Percentiles rank a stretch among this genome's conserved stretches.
Evolutionary conservation across 2,329 filamentous ascomycete species (phyloP).

Genomic region (Alternaria incomplexa): DNA sequence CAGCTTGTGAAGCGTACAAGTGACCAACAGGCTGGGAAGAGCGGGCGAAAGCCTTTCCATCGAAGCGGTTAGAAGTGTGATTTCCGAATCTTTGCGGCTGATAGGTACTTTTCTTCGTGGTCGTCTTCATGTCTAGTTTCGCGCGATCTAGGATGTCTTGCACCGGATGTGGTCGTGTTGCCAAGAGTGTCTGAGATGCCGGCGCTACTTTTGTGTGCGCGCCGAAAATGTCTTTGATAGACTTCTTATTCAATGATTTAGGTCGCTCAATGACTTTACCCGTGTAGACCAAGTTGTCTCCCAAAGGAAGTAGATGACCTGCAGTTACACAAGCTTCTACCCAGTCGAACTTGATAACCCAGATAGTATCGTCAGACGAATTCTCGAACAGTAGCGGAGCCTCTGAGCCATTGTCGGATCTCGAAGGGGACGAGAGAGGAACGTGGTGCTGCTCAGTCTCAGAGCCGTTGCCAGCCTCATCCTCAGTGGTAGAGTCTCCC

Average conservation of each 20-base stretch:
- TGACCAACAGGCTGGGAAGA: slow-evolving; percentile 17
- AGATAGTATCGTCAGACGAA: slow-evolving; percentile 45
- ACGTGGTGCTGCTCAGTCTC: slow-evolving; percentile 17
- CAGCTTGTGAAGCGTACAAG: slow-evolving; percentile 24
- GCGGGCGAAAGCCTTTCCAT: slow-evolving; percentile 39
- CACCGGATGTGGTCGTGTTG: slow-evolving; percentile 24
- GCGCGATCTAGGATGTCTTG: slow-evolving; percentile 60
- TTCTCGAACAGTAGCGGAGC: slow-evolving; percentile 23
- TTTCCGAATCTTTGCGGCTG: slow-evolving; percentile 19
- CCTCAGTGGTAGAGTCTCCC: slow-evolving; percentile 32
- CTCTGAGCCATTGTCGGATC: slow-evolving; percentile 3
- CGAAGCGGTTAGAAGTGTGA: slow-evolving; percentile 40
- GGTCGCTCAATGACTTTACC: slow-evolving; percentile 54
- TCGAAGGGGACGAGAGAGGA: slow-evolving; percentile 10
- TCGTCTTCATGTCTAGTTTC: slow-evolving; percentile 53
- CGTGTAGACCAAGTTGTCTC: slow-evolving; percentile 59
- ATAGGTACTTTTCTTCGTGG: slow-evolving; percentile 17
- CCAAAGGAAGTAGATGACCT: slow-evolving; percentile 53
- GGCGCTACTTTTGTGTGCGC: slow-evolving; percentile 5
- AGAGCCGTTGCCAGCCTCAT: slow-evolving; percentile 18
- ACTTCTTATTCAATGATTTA: slow-evolving; percentile 26
- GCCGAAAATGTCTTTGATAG: slow-evolving; percentile 24
- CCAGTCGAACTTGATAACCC: slow-evolving; percentile 63
- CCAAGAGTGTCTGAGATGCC: slow-evolving; percentile 26
- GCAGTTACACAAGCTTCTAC: slow-evolving; percentile 55